Evolutionary conservation across 768 basidiomycete genomes (phyloP), one percentile per base, ranked within the genome.

Genomic region (Zangia roseola): DNA sequence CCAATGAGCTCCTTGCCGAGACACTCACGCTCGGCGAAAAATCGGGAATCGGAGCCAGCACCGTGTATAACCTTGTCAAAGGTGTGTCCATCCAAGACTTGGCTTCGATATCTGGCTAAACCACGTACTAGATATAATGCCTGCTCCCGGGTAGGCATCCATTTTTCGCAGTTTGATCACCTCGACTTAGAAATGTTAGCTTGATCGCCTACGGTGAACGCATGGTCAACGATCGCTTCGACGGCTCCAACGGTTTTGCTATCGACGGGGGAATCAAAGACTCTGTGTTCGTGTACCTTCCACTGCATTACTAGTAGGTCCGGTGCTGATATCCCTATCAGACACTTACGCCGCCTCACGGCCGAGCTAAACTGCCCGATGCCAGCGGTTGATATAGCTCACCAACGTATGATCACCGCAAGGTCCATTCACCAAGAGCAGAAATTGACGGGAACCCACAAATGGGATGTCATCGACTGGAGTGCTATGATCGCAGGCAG

Each of bases 181-280:
- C 21, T 23, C 49, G 17, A 55, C 47, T 52, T 5, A 51, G n/a
- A 35, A 30, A 17, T 34, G 13, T 26, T 50, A 85, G 83, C 40
- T 61, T 81, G 47, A 52, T 83, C 41, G 64, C 63, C 10, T 88
- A 88, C 63, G 79, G 80, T 19, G 75, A 81, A 21, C 84, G 83
- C 64, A 88, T 94, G 72, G 70, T 82, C 10, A 71, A 81, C 46
- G 84, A 91, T 67, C 72, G 79, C 28, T 94, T 93, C 60, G 85
- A 90, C 48, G 88, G 82, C 19, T 72, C 76, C 9, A 72, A 70
- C 16, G 93, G 91, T 13, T 94, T 95, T 64, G 72, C 83, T 12
- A 80, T 94, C 41, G 84, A 89, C 39, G 88, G 88, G n/a, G 93
- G 91, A 16, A 82, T 95, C 60, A 92, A 92, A 60, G 92, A 94